phyloP scores from a whole-genome alignment of 2,329 filamentous ascomycete genomes.

The Pezicula rhizophila region DNA sequence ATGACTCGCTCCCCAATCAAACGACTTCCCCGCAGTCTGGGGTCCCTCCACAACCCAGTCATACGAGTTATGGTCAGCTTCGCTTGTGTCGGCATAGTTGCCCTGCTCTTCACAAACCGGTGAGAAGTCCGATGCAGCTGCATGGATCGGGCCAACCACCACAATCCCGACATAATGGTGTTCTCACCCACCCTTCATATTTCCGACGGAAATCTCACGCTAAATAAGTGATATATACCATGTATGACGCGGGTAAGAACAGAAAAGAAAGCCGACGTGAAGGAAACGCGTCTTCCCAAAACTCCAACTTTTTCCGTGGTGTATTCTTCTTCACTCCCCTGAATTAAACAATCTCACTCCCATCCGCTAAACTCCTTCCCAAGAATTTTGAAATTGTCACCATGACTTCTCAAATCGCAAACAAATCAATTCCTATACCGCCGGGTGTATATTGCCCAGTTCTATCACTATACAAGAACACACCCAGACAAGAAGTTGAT shows the following conservation, averaged over 20 bases:
- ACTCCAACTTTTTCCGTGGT: neutral
- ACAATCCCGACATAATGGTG: too few relatives aligned
- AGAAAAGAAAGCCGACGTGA: neutral
- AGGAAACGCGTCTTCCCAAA: neutral
- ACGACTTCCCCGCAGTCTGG: too few relatives aligned
- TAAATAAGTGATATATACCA: neutral
- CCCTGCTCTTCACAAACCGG: neutral
- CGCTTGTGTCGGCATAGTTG: neutral
- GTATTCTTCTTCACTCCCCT: neutral
- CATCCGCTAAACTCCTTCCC: too few relatives aligned
- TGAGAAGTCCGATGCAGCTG: too few relatives aligned
- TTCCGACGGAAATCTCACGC: neutral
- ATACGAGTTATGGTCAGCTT: too few relatives aligned
- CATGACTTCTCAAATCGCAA: slow-evolving; percentile 4
- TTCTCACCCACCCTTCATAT: too few relatives aligned
- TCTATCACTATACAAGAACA: slow-evolving; percentile 78
- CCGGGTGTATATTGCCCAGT: slow-evolving; percentile 79
- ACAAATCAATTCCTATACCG: slow-evolving; percentile 45
- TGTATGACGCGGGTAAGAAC: neutral
- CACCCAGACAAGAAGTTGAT: slow-evolving; percentile 70
- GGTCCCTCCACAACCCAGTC: too few relatives aligned
- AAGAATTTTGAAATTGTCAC: neutral
- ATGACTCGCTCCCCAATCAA: too few relatives aligned
- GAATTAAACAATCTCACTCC: neutral
- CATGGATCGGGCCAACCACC: too few relatives aligned